A percentile compares a stretch with the other conserved stretches of the same genome.
These are phyloP conservation scores for Saturnispora kantuleensis DNA, from an alignment of 805 yeast genomes.

Conservation along the genomic window DNA sequence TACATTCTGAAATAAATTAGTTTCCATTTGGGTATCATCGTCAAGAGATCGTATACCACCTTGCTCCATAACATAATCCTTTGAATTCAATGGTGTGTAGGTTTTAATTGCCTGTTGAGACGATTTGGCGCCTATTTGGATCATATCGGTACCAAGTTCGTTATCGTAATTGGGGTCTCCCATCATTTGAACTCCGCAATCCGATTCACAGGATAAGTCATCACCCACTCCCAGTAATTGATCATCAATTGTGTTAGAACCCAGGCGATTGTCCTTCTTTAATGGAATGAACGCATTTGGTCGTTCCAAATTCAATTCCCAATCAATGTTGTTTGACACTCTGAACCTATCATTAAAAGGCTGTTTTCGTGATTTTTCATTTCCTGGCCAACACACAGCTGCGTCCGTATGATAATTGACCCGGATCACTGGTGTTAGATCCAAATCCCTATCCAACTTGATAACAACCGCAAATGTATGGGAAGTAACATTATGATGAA, in stretches of 20 bases:
- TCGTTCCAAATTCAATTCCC: slow-evolving; percentile 33
- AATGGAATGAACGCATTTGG: slow-evolving; percentile 30
- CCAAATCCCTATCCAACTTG: slow-evolving; percentile 33
- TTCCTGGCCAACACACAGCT: slow-evolving; percentile 35
- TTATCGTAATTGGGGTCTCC: slow-evolving; percentile 10
- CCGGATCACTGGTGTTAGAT: slow-evolving; percentile 28
- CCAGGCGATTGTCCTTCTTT: slow-evolving; percentile 8
- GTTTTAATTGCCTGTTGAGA: slow-evolving; percentile 22
- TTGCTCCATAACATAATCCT: slow-evolving; percentile 18
- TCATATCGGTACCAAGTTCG: slow-evolving; percentile 6
- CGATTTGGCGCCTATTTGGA: slow-evolving; percentile 17
- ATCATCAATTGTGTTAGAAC: slow-evolving; percentile 9
- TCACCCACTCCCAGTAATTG: slow-evolving; percentile 15
- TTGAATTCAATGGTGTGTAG: slow-evolving; percentile 18
- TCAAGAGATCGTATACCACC: slow-evolving; percentile 2
- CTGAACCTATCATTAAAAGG: slow-evolving; percentile 35
- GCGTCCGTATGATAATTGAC: slow-evolving; percentile 37
- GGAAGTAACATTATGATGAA: slow-evolving; percentile 24
- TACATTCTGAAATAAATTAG: slow-evolving; percentile 13
- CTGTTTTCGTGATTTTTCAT: slow-evolving; percentile 33
- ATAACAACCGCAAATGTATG: slow-evolving; percentile 45
- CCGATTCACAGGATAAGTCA: background rate
- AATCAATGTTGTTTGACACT: slow-evolving; percentile 32
- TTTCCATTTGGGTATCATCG: slow-evolving; percentile 9
- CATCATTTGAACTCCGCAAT: background rate